Base-by-base conservation (phyloP, 2,329 filamentous ascomycete genomes). In the Rutstroemia sp. region DNA sequence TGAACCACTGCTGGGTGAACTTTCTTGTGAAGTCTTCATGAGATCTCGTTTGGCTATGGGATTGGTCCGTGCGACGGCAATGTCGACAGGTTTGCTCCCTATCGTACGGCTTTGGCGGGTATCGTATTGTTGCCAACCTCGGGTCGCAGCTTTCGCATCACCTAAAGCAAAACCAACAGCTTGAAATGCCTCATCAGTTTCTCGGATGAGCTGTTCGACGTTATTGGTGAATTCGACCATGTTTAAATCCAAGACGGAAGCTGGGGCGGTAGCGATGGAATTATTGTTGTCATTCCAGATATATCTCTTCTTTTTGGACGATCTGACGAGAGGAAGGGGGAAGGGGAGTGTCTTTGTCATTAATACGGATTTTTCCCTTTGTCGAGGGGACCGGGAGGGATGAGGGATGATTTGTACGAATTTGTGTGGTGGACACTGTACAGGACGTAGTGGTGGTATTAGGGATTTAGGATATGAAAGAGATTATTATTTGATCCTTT, bases 161-260 rank as follows among this genome's bases (percentile, higher is more conserved):
- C 68, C 69, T 40, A 79, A 66, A 17, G 73, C 72, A 51, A 66
- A 69, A 2, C 72, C 74, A 23, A 77, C 73, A 10, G 73, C 71
- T 64, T 73, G 72, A 66, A 80, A 80, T 27, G 78, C 76, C 56
- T 76, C 71, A 58, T 81, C 77, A 4, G 77, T 74, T 62, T 80
- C 73, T 58, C 70, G 69, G 48, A 78, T 76, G 59, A 81, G 70
- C 59, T 75, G 70, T 52, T 75, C 71, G 3, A 77, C 58, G 36
- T 63, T 61, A 5, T 63, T 54, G 16, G 49, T 58, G 2, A 59
- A 34, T 17, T 54, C 44, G 17, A 58, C 62, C 57, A 63, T 64
- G 6, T 64, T 58, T 40, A 60, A 49, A 48, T 59, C 36, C 49
- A 61, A 30, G 51, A 65, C 64, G 67, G 57, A 57, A 42, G 62